Conservation (phyloP, 495 filamentous ascomycete species). For the Penicillium turbatum region DNA sequence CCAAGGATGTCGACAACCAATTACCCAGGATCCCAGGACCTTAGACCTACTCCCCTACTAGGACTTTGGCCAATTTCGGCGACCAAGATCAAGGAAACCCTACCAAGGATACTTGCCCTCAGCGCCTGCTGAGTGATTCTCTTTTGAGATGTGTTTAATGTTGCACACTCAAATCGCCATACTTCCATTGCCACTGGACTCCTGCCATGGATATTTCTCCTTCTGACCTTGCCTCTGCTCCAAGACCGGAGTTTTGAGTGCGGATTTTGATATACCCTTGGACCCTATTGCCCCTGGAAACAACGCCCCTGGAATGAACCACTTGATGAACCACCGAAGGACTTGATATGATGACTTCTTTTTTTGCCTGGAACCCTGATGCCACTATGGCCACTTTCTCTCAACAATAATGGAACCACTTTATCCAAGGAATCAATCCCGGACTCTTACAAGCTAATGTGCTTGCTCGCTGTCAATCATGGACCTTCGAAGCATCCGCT, state of each 20-base stretch:
- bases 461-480: conserved; percentile 14
- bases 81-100: conserved; percentile 28
- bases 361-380: conserved; percentile 14
- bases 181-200: conserved; percentile 14
- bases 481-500: conserved; percentile 15
- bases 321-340: conserved; percentile 2
- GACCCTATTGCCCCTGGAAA: conserved; percentile 15
- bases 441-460: conserved; percentile 19
- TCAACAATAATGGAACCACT: conserved; percentile 10
- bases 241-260: conserved; percentile 31
- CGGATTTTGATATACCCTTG: conserved; percentile 24
- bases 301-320: conserved; percentile 13
- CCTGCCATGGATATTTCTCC: conserved; percentile 22
- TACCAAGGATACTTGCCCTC: conserved; percentile 23
- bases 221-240: conserved; percentile 18
- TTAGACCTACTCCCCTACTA: conserved; percentile 3
- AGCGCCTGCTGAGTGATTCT: conserved; percentile 39
- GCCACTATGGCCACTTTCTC: conserved; percentile 11
- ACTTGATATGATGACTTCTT: conserved; percentile 11
- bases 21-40: conserved; percentile 17
- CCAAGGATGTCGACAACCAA: conserved; percentile 20
- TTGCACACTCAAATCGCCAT: conserved; percentile 37
- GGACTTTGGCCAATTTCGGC: conserved; percentile 18
- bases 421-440: conserved; percentile 2
- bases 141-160: conserved; percentile 45